Percentiles rank a stretch among this genome's conserved stretches.
phyloP scores from a whole-genome alignment of 768 basidiomycete species.

The Nidula microcarpa region DNA sequence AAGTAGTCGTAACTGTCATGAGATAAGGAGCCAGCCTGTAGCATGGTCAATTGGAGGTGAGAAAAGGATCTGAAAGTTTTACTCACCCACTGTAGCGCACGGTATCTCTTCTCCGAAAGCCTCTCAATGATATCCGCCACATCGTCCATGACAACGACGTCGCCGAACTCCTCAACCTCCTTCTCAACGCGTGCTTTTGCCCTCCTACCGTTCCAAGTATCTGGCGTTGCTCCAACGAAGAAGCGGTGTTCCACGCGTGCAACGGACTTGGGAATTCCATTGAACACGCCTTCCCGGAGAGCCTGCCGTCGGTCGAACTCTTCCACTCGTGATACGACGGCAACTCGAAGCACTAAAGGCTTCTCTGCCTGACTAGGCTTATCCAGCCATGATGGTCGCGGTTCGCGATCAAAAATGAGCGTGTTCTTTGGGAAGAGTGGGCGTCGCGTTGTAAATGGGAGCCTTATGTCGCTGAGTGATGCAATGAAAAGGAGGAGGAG shows the following conservation, averaged over 20 bases:
- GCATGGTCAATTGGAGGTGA: not conserved
- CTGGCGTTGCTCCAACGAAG: not conserved
- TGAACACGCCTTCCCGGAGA: not conserved
- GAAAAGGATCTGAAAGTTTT: not conserved
- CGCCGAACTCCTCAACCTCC: not conserved
- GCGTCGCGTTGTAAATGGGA: too few relatives aligned
- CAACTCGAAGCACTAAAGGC: not conserved
- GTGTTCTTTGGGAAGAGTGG: too few relatives aligned
- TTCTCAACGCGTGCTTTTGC: not conserved
- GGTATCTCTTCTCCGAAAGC: not conserved
- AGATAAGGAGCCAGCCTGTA: not conserved
- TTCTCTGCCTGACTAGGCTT: not conserved
- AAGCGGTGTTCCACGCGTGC: not conserved
- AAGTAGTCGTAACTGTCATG: constrained; percentile 1
- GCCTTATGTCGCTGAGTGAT: too few relatives aligned
- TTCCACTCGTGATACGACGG: not conserved
- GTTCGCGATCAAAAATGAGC: too few relatives aligned
- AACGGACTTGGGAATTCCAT: not conserved
- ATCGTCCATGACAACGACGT: not conserved
- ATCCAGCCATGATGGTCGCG: not conserved
- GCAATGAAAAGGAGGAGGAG: too few relatives aligned
- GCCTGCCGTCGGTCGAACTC: not conserved
- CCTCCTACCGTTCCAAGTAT: not conserved
- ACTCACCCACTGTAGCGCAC: not conserved
- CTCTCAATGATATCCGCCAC: not conserved